Percentiles rank a stretch among this genome's conserved stretches.
These are phyloP conservation scores for Rugosomyces carneus DNA, from an alignment of 1,284 basidiomycete genomes.

Conservation along the genomic window DNA sequence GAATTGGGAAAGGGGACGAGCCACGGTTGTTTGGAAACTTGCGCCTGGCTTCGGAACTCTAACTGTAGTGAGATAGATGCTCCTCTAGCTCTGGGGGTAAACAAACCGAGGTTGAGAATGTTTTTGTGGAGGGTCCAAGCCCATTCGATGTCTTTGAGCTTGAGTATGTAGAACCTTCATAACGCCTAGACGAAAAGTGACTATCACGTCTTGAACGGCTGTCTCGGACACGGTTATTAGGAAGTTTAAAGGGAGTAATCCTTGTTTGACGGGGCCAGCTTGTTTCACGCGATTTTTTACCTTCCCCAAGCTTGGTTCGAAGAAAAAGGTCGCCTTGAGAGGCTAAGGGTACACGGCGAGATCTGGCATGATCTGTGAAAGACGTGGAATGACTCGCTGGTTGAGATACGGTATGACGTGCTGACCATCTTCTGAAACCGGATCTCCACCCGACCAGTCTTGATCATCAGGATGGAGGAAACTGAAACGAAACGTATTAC, in stretches of 20 bases:
- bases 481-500: constrained; percentile 22
- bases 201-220: constrained; percentile 2
- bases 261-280: constrained; percentile 8
- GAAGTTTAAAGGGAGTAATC: constrained; percentile 4
- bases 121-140: background rate
- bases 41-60: constrained; percentile 13
- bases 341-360: constrained; percentile 20
- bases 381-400: no score
- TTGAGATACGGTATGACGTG: background rate
- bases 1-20: background rate
- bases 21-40: constrained; percentile 5
- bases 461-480: constrained; percentile 47
- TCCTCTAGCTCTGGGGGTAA: background rate
- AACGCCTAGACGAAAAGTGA: constrained; percentile 8
- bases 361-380: constrained; percentile 8
- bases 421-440: constrained; percentile 17
- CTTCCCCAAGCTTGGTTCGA: constrained; percentile 24
- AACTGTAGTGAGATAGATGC: background rate
- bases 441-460: constrained; percentile 33
- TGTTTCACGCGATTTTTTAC: constrained; percentile 10
- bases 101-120: background rate
- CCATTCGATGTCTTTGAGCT: constrained; percentile 6
- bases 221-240: constrained; percentile 8
- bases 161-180: constrained; percentile 3
- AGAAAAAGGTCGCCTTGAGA: constrained; percentile 31